A percentile compares a stretch with the other conserved stretches of the same genome.
These are phyloP conservation scores for Pleurotus salmoneostramineus DNA, from an alignment of 768 basidiomycete species.

Conservation along the genomic window DNA sequence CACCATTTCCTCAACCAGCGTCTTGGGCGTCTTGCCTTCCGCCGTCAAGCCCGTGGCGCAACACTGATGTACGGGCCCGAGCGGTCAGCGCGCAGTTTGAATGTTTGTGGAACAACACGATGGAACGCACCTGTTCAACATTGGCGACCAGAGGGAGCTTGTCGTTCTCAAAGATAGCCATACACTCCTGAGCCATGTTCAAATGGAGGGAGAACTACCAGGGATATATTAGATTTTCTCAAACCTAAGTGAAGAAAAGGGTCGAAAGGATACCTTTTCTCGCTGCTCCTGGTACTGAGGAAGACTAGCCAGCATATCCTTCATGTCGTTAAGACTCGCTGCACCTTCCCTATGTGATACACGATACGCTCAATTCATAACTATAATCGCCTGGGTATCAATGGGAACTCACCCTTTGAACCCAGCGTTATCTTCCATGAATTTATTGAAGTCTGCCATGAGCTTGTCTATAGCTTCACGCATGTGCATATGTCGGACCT, in stretches of 20 bases:
- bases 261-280: conserved; percentile 63
- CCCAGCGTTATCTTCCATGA: conserved; percentile 90
- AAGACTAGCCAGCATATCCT: conserved; percentile 94
- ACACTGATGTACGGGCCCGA: conserved; percentile 43
- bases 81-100: not conserved
- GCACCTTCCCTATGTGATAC: conserved; percentile 57
- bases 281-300: conserved; percentile 95
- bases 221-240: not conserved
- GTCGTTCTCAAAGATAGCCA: conserved; percentile 87
- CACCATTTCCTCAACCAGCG: conserved; percentile 97
- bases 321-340: conserved; percentile 94
- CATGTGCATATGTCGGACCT: conserved; percentile 97
- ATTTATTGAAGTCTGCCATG: conserved; percentile 94
- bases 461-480: conserved; percentile 96
- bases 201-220: conserved; percentile 90
- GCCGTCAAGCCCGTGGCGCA: conserved; percentile 91
- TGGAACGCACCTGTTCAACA: conserved; percentile 74
- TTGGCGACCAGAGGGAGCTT: conserved; percentile 79
- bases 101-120: conserved; percentile 13
- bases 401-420: conserved; percentile 71
- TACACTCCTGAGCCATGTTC: conserved; percentile 97
- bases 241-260: not conserved
- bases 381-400: not conserved
- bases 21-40: conserved; percentile 93
- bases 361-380: not conserved